Conservation (phyloP, 176 grass and related monocot species). For the Calamus simplicifolius region DNA sequence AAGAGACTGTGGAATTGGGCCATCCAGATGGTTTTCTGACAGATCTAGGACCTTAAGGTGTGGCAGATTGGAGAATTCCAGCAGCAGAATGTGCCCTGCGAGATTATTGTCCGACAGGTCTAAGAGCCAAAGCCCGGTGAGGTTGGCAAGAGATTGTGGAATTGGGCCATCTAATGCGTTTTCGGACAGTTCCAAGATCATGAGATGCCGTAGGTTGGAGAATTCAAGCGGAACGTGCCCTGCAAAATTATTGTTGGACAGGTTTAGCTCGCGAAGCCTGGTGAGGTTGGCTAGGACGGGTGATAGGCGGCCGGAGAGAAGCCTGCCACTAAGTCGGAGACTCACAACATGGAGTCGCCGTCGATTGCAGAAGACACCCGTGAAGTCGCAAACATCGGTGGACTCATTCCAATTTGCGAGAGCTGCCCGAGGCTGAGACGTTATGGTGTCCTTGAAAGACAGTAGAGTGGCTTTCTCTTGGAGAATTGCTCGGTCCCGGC, state of each 20-base stretch:
- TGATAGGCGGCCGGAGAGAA: conserved; percentile 27
- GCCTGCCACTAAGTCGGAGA: conserved; percentile 21
- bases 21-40: conserved; percentile 24
- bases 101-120: conserved; percentile 45
- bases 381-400: conserved; percentile 52
- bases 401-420: conserved; percentile 68
- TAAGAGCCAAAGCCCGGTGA: conserved; percentile 9
- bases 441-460: conserved; percentile 42
- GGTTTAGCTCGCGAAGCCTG: conserved; percentile 28
- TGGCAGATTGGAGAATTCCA: conserved; percentile 42
- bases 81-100: conserved; percentile 31
- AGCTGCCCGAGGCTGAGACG: conserved; percentile 5
- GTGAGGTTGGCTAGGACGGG: conserved; percentile 32
- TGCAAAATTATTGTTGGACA: conserved; percentile 36
- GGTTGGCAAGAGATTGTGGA: conserved; percentile 31
- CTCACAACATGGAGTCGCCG: conserved; percentile 32
- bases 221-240: conserved; percentile 60
- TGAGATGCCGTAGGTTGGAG: conserved; percentile 21
- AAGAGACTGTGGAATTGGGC: conserved; percentile 41
- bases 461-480: conserved; percentile 54
- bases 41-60: background rate
- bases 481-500: conserved; percentile 7
- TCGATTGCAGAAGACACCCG: conserved; percentile 40
- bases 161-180: conserved; percentile 42
- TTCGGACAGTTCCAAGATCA: background rate